Base-by-base conservation (phyloP, 306 rosid species). In the Quercus glauca region DNA sequence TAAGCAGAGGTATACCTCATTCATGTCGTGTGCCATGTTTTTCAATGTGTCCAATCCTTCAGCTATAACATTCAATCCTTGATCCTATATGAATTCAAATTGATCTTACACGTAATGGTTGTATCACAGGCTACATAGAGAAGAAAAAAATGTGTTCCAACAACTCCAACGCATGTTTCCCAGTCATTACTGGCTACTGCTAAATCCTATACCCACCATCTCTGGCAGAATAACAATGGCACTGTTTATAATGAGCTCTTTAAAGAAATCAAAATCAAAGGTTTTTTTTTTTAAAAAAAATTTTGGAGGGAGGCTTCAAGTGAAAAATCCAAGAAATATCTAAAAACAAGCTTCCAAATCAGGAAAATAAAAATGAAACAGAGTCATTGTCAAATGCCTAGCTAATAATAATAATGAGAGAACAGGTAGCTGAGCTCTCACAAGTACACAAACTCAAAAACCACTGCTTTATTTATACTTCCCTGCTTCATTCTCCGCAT, bases 21-120 rank as follows among this genome's bases (percentile, higher is more conserved):
- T 81, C 83, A 83, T 64, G 74, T 86, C 83, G 43, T 74, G 78
- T 19, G 89, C 85, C 89, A 86, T 73, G 21, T 83, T 68, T 69
- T 86, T 83, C 82, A 86, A 75, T 71, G 85, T 80, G 76, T 75
- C 81, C 69, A 86, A 75, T 60, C 87, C 89, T 74, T 80, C 81
- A 15, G 76, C 83, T 80, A 86, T 86, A 9, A 80, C 85, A 51
- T 86, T 85, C 31, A 86, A 78, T 26, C 82, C 85, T 81, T 83
- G 76, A 81, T 86, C 87, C 87, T 86, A 78, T 20, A 73, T 52
- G 17, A 69, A 73, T 29, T 59, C 37, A 37, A 78, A 56, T 21
- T 21, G 1, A 69, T 19, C 25, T 69, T 23, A 59, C 69, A 76
- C 21, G 81, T 71, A 19, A 71, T 52, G 33, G 33, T 37, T 8